Evolutionary conservation across 192 early-diverging fungal genomes (phyloP).

Genomic region (Coemansia sp.): DNA sequence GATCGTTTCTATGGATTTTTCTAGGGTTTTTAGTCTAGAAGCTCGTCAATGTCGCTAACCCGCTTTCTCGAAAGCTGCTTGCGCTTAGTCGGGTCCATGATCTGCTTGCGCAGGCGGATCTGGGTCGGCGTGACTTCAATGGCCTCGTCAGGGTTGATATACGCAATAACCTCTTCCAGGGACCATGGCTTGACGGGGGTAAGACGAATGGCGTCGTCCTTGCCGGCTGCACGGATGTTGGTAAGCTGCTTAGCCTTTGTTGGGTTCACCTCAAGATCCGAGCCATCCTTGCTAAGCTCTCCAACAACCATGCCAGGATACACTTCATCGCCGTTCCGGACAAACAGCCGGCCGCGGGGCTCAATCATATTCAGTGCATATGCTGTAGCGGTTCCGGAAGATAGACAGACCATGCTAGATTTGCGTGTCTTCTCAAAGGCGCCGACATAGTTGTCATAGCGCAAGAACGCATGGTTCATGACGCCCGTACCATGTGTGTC

Average conservation of each 20-base stretch:
- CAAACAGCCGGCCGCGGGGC: conserved; percentile 76
- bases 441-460: conserved; percentile 71
- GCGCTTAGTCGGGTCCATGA: conserved; percentile 66
- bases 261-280: conserved; percentile 81
- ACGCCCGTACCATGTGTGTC: conserved; percentile 81
- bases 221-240: conserved; percentile 74
- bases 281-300: conserved; percentile 68
- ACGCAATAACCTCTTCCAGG: conserved; percentile 77
- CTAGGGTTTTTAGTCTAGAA: conserved; percentile 22
- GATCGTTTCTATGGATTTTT: no score
- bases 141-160: conserved; percentile 76
- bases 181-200: conserved; percentile 64
- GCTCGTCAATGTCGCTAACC: conserved; percentile 37
- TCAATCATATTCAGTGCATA: conserved; percentile 76
- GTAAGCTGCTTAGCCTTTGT: conserved; percentile 77
- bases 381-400: conserved; percentile 63
- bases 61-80: conserved; percentile 54
- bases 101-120: conserved; percentile 73
- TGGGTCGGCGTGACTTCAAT: conserved; percentile 77
- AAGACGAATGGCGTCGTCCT: conserved; percentile 74
- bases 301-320: conserved; percentile 89
- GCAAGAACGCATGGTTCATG: conserved; percentile 74
- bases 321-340: conserved; percentile 67
- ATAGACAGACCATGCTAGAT: conserved; percentile 71
- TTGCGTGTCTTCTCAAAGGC: conserved; percentile 72